Percentiles rank a stretch among this genome's conserved stretches.
Conservation (phyloP, 768 basidiomycete genomes). For the Amanita phalloides region DNA sequence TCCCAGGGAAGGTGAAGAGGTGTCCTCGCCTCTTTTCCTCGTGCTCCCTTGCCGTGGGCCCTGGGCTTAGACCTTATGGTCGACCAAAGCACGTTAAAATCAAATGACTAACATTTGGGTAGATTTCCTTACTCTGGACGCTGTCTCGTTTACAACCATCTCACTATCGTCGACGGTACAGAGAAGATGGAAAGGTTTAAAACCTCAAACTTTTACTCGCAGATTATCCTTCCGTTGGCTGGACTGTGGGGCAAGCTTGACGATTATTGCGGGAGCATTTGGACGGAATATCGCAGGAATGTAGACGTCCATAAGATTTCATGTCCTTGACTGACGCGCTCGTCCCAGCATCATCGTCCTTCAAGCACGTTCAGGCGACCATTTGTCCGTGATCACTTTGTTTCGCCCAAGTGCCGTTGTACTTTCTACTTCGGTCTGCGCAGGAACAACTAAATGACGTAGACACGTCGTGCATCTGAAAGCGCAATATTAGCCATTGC, state of each 20-base stretch:
- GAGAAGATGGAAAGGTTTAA: too few species aligned
- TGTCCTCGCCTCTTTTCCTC: not conserved
- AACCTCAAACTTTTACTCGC: too few species aligned
- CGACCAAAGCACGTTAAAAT: not conserved
- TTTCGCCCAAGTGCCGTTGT: not conserved
- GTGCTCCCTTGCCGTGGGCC: not conserved
- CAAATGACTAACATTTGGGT: not conserved
- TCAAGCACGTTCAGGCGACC: not conserved
- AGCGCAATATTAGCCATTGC: constrained; percentile 9
- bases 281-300: too few species aligned
- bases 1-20: not conserved
- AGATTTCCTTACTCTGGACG: not conserved
- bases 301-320: not conserved
- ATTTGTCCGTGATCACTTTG: not conserved
- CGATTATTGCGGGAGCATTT: too few species aligned
- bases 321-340: not conserved
- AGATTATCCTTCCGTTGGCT: too few species aligned
- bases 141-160: not conserved
- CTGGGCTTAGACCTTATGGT: not conserved
- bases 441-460: not conserved
- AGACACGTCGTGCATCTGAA: not conserved
- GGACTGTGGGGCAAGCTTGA: too few species aligned
- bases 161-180: not conserved
- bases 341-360: not conserved
- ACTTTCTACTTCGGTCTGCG: too few species aligned